Evolutionary conservation across 1,284 basidiomycete species (phyloP).

Genomic region (Irpex sp.): DNA sequence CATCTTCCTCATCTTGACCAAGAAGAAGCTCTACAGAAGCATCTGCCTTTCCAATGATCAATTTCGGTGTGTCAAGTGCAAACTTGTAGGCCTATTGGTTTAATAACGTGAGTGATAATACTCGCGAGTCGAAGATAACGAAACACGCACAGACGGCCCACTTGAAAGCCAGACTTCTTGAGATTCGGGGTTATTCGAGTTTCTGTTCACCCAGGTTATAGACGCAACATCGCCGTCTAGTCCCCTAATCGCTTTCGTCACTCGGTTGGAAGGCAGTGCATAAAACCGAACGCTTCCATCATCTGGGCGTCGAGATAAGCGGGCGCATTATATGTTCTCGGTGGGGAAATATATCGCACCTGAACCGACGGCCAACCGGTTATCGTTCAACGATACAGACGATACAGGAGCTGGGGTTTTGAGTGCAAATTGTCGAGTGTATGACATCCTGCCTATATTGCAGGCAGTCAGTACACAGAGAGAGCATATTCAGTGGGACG

Average conservation of each 20-base stretch:
- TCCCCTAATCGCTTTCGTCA: slow-evolving; percentile 59
- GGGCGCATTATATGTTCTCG: not conserved
- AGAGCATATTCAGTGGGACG: not conserved
- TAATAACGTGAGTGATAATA: no score
- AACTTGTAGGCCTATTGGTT: slow-evolving; percentile 23
- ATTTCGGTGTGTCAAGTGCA: slow-evolving; percentile 16
- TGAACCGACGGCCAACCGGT: slow-evolving; percentile 21
- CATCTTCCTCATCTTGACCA: slow-evolving; percentile 51
- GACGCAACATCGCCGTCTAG: slow-evolving; percentile 60
- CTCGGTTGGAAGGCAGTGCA: slow-evolving; percentile 51
- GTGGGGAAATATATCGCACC: slow-evolving; percentile 14
- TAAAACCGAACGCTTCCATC: slow-evolving; percentile 73
- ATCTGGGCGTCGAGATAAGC: slow-evolving; percentile 34
- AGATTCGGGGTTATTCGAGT: slow-evolving; percentile 34
- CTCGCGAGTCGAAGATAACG: no score
- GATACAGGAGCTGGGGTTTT: slow-evolving; percentile 20
- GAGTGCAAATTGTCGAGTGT: slow-evolving; percentile 11
- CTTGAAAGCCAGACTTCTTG: slow-evolving; percentile 59
- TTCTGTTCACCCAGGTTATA: slow-evolving; percentile 36
- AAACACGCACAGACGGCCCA: slow-evolving; percentile 45
- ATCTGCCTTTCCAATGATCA: slow-evolving; percentile 36
- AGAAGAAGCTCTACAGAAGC: slow-evolving; percentile 41
- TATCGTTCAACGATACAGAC: slow-evolving; percentile 16
- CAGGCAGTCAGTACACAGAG: not conserved
- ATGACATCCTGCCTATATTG: slow-evolving; percentile 4